Evolutionary conservation across 2,329 filamentous ascomycete species (phyloP).

Genomic region (Teratosphaeria gauchensis): DNA sequence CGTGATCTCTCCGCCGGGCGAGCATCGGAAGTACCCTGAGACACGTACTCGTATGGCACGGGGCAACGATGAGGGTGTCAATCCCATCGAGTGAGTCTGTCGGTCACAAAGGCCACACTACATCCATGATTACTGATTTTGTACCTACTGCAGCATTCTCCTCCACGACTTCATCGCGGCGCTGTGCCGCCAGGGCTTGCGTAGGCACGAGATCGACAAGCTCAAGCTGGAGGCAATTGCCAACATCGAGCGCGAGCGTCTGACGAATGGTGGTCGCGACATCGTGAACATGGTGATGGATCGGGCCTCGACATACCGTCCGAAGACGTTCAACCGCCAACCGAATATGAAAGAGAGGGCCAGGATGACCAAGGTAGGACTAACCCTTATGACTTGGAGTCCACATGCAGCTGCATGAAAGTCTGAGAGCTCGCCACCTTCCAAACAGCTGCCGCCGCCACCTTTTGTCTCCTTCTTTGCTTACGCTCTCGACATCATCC

Average conservation of each 20-base stretch:
- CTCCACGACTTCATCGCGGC: conserved; percentile 1
- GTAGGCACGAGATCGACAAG: too few species aligned
- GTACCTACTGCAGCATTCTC: background rate
- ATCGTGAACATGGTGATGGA: conserved; percentile 3
- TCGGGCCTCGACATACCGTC: background rate
- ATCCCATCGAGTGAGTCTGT: background rate
- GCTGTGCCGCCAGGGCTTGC: conserved; percentile 2
- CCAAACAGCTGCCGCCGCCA: too few species aligned
- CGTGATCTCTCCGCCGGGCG: background rate
- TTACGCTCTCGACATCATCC: too few species aligned
- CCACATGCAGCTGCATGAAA: too few species aligned
- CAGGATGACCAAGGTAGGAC: too few species aligned
- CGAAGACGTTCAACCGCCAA: background rate
- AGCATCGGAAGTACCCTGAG: background rate
- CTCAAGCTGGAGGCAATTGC: background rate
- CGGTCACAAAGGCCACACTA: too few species aligned
- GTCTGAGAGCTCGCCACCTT: too few species aligned
- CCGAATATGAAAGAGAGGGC: too few species aligned
- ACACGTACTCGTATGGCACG: background rate
- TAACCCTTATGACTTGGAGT: too few species aligned
- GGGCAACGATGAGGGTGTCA: background rate
- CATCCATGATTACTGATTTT: too few species aligned
- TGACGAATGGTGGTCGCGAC: background rate
- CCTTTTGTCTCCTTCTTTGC: too few species aligned
- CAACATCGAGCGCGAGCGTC: conserved; percentile 1